Evolutionary conservation across 306 rosid species (phyloP).

Genomic region (Cucumis hystrix): DNA sequence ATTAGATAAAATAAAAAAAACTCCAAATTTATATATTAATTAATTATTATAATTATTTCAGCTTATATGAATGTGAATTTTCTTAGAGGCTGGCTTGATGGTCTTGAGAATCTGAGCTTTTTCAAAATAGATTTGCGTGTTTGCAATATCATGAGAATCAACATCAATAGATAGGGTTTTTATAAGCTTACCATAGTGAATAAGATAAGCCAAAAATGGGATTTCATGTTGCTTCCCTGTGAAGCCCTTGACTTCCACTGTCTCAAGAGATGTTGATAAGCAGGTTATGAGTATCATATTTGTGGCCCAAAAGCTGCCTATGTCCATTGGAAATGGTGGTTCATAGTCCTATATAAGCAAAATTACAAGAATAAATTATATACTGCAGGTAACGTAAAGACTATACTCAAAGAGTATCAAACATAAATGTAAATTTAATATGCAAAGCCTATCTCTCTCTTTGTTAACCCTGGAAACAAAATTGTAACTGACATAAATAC

Average conservation of each 20-base stretch:
- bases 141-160: background rate
- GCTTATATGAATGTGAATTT: background rate
- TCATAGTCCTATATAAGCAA: constrained; percentile 12
- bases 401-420: too few relatives aligned
- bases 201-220: constrained; percentile 1
- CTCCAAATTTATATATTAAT: background rate
- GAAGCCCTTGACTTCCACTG: constrained; percentile 13
- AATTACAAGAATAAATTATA: too few relatives aligned
- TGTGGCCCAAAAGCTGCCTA: background rate
- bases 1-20: background rate
- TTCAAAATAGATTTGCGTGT: background rate
- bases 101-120: background rate
- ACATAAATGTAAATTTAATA: too few relatives aligned
- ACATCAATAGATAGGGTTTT: background rate
- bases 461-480: too few relatives aligned
- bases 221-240: constrained; percentile 8
- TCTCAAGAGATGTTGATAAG: background rate
- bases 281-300: background rate
- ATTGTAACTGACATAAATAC: too few relatives aligned
- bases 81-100: background rate
- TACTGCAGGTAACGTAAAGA: too few relatives aligned
- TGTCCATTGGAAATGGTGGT: constrained; percentile 5
- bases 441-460: too few relatives aligned
- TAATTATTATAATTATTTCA: background rate
- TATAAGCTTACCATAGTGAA: background rate